Percentiles rank a stretch among this genome's conserved stretches.
Conservation (phyloP, 331 rosid species). For the Cucumis variabilis region DNA sequence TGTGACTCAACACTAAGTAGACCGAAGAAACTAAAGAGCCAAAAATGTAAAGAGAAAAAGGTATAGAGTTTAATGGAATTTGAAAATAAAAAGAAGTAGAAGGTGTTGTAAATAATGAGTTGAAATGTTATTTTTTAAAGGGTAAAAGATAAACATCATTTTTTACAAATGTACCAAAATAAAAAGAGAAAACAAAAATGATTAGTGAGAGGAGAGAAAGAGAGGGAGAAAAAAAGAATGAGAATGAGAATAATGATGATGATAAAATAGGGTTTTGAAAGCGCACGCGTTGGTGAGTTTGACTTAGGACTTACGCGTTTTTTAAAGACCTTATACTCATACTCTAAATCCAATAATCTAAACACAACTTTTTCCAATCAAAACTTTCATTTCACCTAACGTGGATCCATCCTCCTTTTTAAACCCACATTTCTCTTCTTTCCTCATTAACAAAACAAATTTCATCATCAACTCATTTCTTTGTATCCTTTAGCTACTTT, state of each 20-base stretch:
- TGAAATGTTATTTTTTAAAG: too few species aligned
- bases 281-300: conserved; percentile 26
- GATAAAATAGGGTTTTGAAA: conserved; percentile 16
- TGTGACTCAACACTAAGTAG: too few species aligned
- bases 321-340: neutral
- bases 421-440: neutral
- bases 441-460: neutral
- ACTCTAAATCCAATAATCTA: neutral
- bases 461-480: too few species aligned
- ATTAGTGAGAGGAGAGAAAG: neutral
- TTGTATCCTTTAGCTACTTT: too few species aligned
- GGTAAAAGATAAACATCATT: too few species aligned
- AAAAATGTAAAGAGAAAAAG: too few species aligned
- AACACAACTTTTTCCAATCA: neutral
- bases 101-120: too few species aligned
- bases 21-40: too few species aligned
- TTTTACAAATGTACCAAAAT: too few species aligned
- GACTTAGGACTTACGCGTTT: conserved; percentile 23
- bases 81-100: too few species aligned
- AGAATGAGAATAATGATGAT: neutral
- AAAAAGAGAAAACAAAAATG: too few species aligned
- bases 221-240: neutral
- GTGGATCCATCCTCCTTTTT: neutral
- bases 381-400: neutral
- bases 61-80: too few species aligned